A percentile compares a stretch with the other conserved stretches of the same genome.
Conservation (phyloP, 192 early-diverging fungal species). For the Martensiomyces pterosporus region DNA sequence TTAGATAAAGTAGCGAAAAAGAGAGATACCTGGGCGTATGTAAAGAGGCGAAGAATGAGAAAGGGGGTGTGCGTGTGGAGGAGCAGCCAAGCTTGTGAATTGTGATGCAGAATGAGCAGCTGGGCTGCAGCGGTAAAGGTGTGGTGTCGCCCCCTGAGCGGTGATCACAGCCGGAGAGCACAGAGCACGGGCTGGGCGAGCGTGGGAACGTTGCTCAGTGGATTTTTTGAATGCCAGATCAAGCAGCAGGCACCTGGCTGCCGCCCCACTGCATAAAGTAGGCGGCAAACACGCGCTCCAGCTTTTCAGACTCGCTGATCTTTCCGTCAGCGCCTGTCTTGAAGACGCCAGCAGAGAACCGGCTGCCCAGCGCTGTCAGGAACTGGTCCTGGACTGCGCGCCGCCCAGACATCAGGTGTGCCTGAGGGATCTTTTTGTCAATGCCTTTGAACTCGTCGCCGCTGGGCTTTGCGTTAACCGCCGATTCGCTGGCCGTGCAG, state of each 20-base stretch:
- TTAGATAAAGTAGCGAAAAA: no score
- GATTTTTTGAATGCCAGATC: no score
- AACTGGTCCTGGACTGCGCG: conserved; percentile 30
- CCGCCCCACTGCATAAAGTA: conserved; percentile 31
- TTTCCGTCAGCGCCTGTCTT: conserved; percentile 21
- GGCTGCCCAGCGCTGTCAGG: conserved; percentile 20
- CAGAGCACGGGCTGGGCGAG: no score
- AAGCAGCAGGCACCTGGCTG: no score
- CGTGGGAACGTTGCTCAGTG: no score
- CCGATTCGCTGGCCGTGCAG: conserved; percentile 11
- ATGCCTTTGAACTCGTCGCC: not conserved
- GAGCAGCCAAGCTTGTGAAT: no score
- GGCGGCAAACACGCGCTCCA: conserved; percentile 37
- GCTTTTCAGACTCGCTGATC: conserved; percentile 18
- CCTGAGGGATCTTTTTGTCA: conserved; percentile 19
- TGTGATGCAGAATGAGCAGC: not conserved
- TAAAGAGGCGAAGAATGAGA: not conserved
- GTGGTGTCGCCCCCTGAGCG: no score
- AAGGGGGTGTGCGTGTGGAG: not conserved
- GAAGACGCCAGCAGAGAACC: conserved; percentile 39
- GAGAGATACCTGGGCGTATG: no score
- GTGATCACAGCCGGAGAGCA: no score
- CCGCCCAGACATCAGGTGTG: conserved; percentile 20
- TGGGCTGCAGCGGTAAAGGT: no score
- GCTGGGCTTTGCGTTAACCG: not conserved